phyloP scores from a whole-genome alignment of 257 asterid genomes.

The Fraxinus quadrangulata region DNA sequence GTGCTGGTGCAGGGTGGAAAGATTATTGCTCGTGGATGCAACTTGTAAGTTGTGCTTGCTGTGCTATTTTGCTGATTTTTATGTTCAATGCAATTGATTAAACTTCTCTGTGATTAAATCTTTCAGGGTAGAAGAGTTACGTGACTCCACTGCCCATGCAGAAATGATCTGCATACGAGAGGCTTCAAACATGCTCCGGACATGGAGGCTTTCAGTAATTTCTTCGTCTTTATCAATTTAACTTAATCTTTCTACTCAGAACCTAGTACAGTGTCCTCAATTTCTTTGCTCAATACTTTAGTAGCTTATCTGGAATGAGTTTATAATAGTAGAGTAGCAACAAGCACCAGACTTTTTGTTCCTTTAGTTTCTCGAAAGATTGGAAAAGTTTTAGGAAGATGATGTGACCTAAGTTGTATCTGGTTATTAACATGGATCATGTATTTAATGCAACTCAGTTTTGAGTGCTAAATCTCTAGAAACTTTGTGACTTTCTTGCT shows the following conservation, averaged over 20 bases:
- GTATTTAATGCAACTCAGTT: neutral
- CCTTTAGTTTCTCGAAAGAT: neutral
- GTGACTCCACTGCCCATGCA: slow-evolving; percentile 98
- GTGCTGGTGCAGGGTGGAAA: slow-evolving; percentile 84
- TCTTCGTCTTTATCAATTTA: slow-evolving; percentile 22
- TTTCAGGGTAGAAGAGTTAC: slow-evolving; percentile 91
- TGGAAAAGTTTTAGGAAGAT: neutral
- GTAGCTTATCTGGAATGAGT: neutral
- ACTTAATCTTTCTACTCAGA: slow-evolving; percentile 22
- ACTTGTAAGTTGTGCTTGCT: slow-evolving; percentile 64
- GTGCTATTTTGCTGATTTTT: slow-evolving; percentile 12
- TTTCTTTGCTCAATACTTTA: neutral
- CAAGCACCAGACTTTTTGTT: neutral
- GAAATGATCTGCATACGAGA: slow-evolving; percentile 95
- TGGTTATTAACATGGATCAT: neutral
- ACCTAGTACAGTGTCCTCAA: neutral
- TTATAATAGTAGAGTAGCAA: neutral
- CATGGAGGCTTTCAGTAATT: slow-evolving; percentile 96
- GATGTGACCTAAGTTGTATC: neutral
- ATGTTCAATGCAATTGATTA: slow-evolving; percentile 10
- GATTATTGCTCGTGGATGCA: slow-evolving; percentile 93
- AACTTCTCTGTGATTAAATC: slow-evolving; percentile 20
- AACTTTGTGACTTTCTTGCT: neutral
- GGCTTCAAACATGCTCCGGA: slow-evolving; percentile 71
- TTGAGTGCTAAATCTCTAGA: neutral